Conservation (phyloP, 306 rosid species). For the Boehmeria nivea region DNA sequence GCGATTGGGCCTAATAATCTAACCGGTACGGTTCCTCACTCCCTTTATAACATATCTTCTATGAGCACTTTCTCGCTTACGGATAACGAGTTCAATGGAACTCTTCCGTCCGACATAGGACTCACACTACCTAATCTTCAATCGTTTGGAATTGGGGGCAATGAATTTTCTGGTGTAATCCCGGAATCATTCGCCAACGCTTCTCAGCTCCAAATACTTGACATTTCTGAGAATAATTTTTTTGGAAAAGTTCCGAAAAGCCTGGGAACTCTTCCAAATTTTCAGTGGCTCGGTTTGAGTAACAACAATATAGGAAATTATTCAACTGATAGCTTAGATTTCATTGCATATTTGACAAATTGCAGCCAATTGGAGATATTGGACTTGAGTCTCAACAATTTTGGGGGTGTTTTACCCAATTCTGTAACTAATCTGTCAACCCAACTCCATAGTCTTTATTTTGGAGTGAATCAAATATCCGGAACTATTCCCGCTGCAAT, state of each 20-base stretch:
- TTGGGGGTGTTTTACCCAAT: constrained; percentile 22
- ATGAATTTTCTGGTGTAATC: constrained; percentile 19
- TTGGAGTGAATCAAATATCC: constrained; percentile 7
- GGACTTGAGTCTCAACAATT: constrained; percentile 10
- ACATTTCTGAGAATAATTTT: not conserved
- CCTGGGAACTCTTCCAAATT: not conserved
- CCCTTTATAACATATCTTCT: constrained; percentile 24
- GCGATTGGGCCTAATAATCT: constrained; percentile 1
- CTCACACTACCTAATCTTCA: constrained; percentile 22
- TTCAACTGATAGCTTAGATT: constrained; percentile 18
- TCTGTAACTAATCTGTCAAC: constrained; percentile 24
- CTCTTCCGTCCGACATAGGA: constrained; percentile 22
- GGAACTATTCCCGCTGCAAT: constrained; percentile 26
- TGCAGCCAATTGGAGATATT: constrained; percentile 5
- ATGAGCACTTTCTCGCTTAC: not conserved
- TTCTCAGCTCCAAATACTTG: not conserved
- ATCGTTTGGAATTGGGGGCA: not conserved
- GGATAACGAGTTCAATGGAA: constrained; percentile 19
- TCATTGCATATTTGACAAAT: constrained; percentile 17
- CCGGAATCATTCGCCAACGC: constrained; percentile 21
- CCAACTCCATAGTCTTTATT: not conserved
- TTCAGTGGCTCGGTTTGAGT: not conserved
- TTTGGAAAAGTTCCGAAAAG: constrained; percentile 24
- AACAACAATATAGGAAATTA: constrained; percentile 16
- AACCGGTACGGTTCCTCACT: constrained; percentile 23